Conservation (phyloP, 768 basidiomycete species). For the Mycena indigotica region DNA sequence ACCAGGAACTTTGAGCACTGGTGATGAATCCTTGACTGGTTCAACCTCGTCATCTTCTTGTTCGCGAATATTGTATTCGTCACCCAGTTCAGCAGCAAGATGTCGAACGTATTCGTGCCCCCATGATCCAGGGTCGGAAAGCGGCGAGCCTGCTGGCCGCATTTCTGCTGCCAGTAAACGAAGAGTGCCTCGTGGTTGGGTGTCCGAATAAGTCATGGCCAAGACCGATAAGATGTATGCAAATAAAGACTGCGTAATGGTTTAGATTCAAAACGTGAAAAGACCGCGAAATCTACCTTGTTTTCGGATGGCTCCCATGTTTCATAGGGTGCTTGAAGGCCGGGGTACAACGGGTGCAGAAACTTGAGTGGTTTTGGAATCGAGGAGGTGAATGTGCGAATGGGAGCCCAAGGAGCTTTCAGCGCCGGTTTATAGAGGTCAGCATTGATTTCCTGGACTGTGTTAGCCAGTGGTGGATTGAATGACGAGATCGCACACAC, state of each 20-base stretch:
- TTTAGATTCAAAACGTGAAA: constrained; percentile 1
- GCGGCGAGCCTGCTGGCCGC: constrained; percentile 60
- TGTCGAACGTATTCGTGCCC: constrained; percentile 98
- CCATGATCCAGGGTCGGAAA: constrained; percentile 92
- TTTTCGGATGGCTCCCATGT: constrained; percentile 76
- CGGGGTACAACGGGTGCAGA: constrained; percentile 90
- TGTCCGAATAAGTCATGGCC: constrained; percentile 99
- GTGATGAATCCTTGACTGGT: constrained; percentile 29
- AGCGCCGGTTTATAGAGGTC: too few species aligned
- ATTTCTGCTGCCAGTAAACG: constrained; percentile 75
- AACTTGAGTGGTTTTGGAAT: too few species aligned
- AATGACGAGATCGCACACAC: constrained; percentile 44
- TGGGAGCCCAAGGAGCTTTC: constrained; percentile 90
- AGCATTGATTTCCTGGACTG: constrained; percentile 81
- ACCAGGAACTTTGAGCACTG: constrained; percentile 46
- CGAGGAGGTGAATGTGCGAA: constrained; percentile 94
- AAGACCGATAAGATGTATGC: constrained; percentile 96
- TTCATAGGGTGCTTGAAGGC: constrained; percentile 81
- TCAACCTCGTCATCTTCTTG: constrained; percentile 42
- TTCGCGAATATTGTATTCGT: constrained; percentile 78
- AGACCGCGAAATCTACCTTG: constrained; percentile 50
- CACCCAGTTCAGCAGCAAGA: constrained; percentile 89
- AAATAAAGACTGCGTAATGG: constrained; percentile 70
- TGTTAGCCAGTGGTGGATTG: constrained; percentile 7
- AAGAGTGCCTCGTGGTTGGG: constrained; percentile 92